Conservation (phyloP, 768 basidiomycete genomes). For the Panellus pusillus region DNA sequence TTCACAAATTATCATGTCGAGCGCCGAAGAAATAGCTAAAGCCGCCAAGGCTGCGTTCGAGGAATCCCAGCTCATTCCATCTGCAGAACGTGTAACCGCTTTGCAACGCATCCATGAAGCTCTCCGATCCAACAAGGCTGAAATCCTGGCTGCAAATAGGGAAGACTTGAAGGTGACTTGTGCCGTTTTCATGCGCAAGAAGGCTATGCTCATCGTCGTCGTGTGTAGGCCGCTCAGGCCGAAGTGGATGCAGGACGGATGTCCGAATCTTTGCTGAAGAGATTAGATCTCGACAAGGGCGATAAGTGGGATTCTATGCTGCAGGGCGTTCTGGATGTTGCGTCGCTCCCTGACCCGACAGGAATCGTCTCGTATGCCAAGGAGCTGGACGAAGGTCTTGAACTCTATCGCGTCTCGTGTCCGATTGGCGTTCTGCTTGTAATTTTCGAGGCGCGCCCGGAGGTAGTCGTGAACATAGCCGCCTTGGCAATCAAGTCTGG, state of each 20-base stretch:
- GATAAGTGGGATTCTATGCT: slow-evolving; percentile 97
- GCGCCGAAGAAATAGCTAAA: slow-evolving; percentile 66
- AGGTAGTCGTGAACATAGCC: slow-evolving; percentile 97
- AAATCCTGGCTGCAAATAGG: slow-evolving; percentile 78
- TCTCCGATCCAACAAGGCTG: slow-evolving; percentile 61
- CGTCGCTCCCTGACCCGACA: slow-evolving; percentile 81
- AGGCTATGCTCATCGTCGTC: not conserved
- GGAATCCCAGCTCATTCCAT: slow-evolving; percentile 75
- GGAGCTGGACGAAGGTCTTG: slow-evolving; percentile 83
- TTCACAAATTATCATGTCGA: slow-evolving; percentile 11
- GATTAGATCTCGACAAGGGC: slow-evolving; percentile 73
- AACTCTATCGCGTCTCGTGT: slow-evolving; percentile 92
- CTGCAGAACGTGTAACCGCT: slow-evolving; percentile 68
- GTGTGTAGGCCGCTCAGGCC: slow-evolving; percentile 62
- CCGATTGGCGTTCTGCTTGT: slow-evolving; percentile 95
- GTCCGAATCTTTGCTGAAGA: slow-evolving; percentile 78
- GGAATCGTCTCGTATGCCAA: slow-evolving; percentile 86
- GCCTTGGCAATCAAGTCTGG: slow-evolving; percentile 96
- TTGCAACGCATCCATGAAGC: slow-evolving; percentile 67
- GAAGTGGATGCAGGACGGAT: slow-evolving; percentile 86
- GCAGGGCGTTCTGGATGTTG: slow-evolving; percentile 86
- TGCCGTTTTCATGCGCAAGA: not conserved
- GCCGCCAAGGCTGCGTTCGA: slow-evolving; percentile 85
- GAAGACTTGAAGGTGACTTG: slow-evolving; percentile 71
- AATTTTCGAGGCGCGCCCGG: slow-evolving; percentile 96